Evolutionary conservation across 2,329 filamentous ascomycete species (phyloP).

Genomic region (Penicillium concentricum): DNA sequence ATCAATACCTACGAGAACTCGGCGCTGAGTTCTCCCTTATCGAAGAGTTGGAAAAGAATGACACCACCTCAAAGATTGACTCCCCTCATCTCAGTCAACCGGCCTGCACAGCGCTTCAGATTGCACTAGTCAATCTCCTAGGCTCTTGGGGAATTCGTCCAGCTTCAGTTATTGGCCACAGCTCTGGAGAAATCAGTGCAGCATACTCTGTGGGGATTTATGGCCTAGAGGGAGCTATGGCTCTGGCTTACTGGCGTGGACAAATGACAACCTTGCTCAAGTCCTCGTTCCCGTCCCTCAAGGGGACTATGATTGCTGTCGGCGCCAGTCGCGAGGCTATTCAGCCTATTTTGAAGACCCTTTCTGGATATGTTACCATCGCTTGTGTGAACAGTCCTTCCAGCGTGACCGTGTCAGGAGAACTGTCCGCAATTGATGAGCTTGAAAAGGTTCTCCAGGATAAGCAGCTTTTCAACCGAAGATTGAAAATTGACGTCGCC

Average conservation of each 20-base stretch:
- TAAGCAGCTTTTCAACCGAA: constrained; percentile 26
- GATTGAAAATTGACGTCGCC: constrained; percentile 32
- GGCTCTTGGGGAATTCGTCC: constrained; percentile 19
- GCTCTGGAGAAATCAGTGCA: constrained; percentile 25
- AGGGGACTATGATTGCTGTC: constrained; percentile 33
- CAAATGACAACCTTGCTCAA: constrained; percentile 22
- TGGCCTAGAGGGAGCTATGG: constrained; percentile 17
- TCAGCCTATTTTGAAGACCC: constrained; percentile 15
- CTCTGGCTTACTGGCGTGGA: constrained; percentile 23
- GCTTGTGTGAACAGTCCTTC: constrained; percentile 25
- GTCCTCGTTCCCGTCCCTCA: constrained; percentile 17
- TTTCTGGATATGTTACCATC: constrained; percentile 18
- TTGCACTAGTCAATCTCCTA: constrained; percentile 21
- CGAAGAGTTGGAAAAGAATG: constrained; percentile 14
- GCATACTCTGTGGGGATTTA: constrained; percentile 23
- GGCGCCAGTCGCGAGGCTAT: constrained; percentile 20
- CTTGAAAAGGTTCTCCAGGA: constrained; percentile 13
- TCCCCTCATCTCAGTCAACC: constrained; percentile 22
- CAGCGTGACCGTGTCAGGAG: constrained; percentile 23
- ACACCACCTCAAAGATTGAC: constrained; percentile 13
- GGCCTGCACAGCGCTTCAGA: constrained; percentile 21
- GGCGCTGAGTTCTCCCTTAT: constrained; percentile 22
- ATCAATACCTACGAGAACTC: constrained; percentile 13
- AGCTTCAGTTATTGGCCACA: constrained; percentile 21
- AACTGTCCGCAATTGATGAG: constrained; percentile 18